These are phyloP conservation scores for Pseudovirgaria hyperparasitica DNA, from an alignment of 2,329 filamentous ascomycete genomes.

Conservation along the genomic window DNA sequence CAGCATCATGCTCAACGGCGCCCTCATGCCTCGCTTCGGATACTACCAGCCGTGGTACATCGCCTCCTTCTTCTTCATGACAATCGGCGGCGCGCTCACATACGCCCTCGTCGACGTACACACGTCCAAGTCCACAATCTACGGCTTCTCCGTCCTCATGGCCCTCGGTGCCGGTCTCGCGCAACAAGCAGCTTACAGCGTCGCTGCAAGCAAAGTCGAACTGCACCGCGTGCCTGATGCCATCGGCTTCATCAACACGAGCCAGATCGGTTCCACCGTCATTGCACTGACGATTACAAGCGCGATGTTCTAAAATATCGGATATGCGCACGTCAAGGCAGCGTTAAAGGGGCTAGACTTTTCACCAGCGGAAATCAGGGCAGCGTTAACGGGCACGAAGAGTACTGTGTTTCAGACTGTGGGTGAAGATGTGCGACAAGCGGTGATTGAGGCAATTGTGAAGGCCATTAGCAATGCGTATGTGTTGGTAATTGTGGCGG, in stretches of 20 bases:
- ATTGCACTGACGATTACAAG: slow-evolving; percentile 13
- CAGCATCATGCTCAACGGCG: slow-evolving; percentile 24
- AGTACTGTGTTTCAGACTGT: slow-evolving; percentile 8
- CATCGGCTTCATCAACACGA: slow-evolving; percentile 11
- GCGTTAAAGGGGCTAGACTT: slow-evolving; percentile 8
- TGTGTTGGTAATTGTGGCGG: slow-evolving; percentile 17
- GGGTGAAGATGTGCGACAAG: slow-evolving; percentile 7
- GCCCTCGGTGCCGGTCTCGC: slow-evolving; percentile 10
- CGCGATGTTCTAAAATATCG: slow-evolving; percentile 16
- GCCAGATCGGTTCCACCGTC: slow-evolving; percentile 13
- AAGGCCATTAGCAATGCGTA: slow-evolving; percentile 20
- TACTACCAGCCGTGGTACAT: slow-evolving; percentile 31
- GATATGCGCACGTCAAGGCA: slow-evolving; percentile 7
- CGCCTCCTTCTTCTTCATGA: slow-evolving; percentile 20
- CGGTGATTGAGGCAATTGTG: slow-evolving; percentile 21
- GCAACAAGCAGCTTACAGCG: slow-evolving; percentile 10
- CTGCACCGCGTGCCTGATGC: slow-evolving; percentile 8
- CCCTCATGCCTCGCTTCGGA: slow-evolving; percentile 24
- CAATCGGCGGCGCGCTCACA: slow-evolving; percentile 22
- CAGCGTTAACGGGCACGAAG: slow-evolving; percentile 9
- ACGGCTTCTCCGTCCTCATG: slow-evolving; percentile 12
- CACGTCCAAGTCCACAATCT: slow-evolving; percentile 8
- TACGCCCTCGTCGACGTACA: slow-evolving; percentile 8
- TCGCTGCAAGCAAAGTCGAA: slow-evolving; percentile 6
- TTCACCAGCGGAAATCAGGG: slow-evolving; percentile 6